A percentile compares a stretch with the other conserved stretches of the same genome.
phyloP scores from a whole-genome alignment of 805 yeast genomes.

The Candida lessepsii region DNA sequence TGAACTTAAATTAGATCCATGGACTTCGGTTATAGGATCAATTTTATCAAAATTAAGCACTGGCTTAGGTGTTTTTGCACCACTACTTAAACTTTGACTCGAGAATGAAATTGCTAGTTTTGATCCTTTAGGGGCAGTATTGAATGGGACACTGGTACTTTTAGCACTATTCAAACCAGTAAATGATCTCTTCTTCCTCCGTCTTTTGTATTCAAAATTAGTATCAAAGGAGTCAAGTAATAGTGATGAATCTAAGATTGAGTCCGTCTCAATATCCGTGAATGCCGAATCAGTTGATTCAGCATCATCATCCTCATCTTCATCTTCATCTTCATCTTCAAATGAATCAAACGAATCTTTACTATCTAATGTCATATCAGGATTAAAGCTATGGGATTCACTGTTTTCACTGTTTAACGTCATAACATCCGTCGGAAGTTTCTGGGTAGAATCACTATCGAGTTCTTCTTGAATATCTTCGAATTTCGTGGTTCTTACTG shows the following conservation, averaged over 20 bases:
- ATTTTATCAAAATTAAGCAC: conserved; percentile 23
- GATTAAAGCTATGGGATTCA: conserved; percentile 4
- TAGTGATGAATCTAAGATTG: conserved; percentile 30
- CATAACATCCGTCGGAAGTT: not conserved
- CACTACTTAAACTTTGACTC: conserved; percentile 4
- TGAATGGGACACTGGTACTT: conserved; percentile 1
- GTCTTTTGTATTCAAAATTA: conserved; percentile 7
- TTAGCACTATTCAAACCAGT: conserved; percentile 3
- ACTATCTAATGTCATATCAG: conserved; percentile 13
- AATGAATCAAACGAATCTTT: conserved; percentile 17
- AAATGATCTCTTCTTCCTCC: conserved; percentile 12
- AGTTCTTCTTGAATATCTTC: conserved; percentile 5
- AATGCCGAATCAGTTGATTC: conserved; percentile 40
- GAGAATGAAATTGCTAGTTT: conserved; percentile 8
- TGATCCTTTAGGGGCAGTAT: conserved; percentile 2
- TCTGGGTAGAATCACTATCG: conserved; percentile 13
- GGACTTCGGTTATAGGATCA: conserved; percentile 11
- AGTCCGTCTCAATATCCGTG: conserved; percentile 42
- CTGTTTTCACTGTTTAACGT: not conserved
- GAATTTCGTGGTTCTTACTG: conserved; percentile 12
- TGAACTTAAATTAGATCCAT: conserved; percentile 39
- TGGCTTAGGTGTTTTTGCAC: not conserved
- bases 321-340: conserved; percentile 28
- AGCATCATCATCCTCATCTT: conserved; percentile 19
- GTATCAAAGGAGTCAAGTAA: conserved; percentile 23